phyloP scores from a whole-genome alignment of 257 asterid species.

The Knoxia roxburghii region DNA sequence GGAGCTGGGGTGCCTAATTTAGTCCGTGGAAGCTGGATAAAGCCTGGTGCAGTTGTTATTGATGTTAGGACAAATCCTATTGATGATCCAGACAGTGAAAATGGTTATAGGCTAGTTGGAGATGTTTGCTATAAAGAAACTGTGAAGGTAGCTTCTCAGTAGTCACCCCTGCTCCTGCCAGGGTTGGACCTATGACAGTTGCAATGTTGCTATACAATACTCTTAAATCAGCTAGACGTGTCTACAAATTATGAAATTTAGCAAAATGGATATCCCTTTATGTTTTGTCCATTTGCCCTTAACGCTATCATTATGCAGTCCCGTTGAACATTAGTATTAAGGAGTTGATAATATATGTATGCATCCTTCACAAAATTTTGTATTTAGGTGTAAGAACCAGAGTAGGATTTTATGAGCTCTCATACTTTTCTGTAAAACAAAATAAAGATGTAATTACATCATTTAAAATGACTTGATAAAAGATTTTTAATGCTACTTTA shows the following conservation, averaged over 20 bases:
- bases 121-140: slow-evolving; percentile 88
- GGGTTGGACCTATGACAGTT: slow-evolving; percentile 93
- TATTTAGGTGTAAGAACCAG: neutral
- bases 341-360: no score
- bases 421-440: no score
- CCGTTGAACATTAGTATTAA: no score
- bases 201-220: slow-evolving; percentile 87
- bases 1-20: slow-evolving; percentile 88
- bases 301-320: no score
- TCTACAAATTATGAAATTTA: slow-evolving; percentile 24
- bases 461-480: no score
- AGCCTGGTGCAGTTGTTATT: slow-evolving; percentile 78
- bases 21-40: slow-evolving; percentile 83
- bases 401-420: no score
- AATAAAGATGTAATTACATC: no score
- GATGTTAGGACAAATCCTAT: slow-evolving; percentile 86
- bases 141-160: slow-evolving; percentile 56
- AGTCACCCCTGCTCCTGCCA: slow-evolving; percentile 88
- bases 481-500: no score
- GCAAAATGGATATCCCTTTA: no score
- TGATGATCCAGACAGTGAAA: slow-evolving; percentile 52
- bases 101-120: slow-evolving; percentile 67
- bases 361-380: slow-evolving; percentile 6
- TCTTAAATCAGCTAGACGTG: slow-evolving; percentile 65
- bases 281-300: no score